phyloP scores from a whole-genome alignment of 768 basidiomycete species.

The Boletellus sp. region DNA sequence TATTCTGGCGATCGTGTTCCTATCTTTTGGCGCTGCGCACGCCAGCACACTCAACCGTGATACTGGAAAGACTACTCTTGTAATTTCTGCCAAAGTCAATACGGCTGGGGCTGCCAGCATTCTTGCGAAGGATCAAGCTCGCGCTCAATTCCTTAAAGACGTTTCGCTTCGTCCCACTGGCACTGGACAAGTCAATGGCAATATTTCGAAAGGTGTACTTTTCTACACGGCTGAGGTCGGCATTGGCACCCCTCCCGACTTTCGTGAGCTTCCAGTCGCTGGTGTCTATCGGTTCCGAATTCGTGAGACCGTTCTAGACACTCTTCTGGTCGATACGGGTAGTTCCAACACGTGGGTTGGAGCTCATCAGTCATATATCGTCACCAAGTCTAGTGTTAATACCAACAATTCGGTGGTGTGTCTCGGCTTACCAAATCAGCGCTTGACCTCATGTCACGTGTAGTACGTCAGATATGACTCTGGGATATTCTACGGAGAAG shows the following conservation, averaged over 20 bases:
- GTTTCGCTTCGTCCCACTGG: neutral
- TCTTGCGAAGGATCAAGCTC: conserved; percentile 22
- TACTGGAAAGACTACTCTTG: conserved; percentile 14
- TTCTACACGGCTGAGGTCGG: conserved; percentile 29
- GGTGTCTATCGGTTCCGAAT: neutral
- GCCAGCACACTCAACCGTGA: conserved; percentile 10
- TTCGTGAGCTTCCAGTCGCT: conserved; percentile 15
- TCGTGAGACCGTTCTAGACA: conserved; percentile 13
- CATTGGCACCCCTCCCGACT: conserved; percentile 22
- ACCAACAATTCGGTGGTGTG: conserved; percentile 21
- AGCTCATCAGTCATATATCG: conserved; percentile 14
- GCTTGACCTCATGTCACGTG: conserved; percentile 3
- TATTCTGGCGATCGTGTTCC: no score
- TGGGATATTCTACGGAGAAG: conserved; percentile 11
- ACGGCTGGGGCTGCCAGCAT: conserved; percentile 8
- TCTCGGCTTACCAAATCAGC: neutral
- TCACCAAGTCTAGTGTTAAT: conserved; percentile 13
- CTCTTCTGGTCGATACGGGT: conserved; percentile 30
- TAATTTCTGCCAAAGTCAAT: conserved; percentile 13
- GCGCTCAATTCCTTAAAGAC: conserved; percentile 11
- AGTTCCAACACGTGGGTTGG: conserved; percentile 34
- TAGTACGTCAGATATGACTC: conserved; percentile 1
- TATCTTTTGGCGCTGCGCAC: conserved; percentile 1
- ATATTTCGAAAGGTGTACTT: conserved; percentile 21
- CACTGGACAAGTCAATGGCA: neutral